Evolutionary conservation across 1,284 basidiomycete species (phyloP).

Genomic region (Pyrrhoderma lamaoense): DNA sequence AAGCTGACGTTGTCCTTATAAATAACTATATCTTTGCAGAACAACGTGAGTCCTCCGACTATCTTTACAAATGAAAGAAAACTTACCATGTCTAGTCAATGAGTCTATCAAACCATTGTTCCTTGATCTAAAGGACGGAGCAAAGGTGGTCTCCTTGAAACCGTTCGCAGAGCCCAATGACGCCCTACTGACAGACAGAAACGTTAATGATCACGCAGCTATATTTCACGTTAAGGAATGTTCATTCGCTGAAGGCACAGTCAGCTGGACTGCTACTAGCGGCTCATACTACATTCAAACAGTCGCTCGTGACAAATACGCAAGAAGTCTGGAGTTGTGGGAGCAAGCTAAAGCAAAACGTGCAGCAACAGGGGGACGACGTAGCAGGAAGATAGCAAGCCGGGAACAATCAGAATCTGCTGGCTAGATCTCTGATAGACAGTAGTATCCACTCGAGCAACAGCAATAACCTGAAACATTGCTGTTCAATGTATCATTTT

Average conservation of each 20-base stretch:
- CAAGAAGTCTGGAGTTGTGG: slow-evolving; percentile 45
- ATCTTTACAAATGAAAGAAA: slow-evolving; percentile 7
- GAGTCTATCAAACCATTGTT: slow-evolving; percentile 67
- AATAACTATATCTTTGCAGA: slow-evolving; percentile 76
- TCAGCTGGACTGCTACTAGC: slow-evolving; percentile 65
- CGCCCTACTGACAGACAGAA: slow-evolving; percentile 64
- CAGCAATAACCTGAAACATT: too few species aligned
- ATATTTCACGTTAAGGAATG: slow-evolving; percentile 67
- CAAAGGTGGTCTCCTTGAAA: slow-evolving; percentile 66
- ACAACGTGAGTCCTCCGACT: background rate
- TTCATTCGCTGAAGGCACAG: slow-evolving; percentile 59
- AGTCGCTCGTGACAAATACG: slow-evolving; percentile 64
- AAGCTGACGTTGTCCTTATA: slow-evolving; percentile 70
- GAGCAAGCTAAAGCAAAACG: slow-evolving; percentile 26
- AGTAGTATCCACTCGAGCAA: too few species aligned
- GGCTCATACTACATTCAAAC: slow-evolving; percentile 68
- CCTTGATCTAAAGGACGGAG: slow-evolving; percentile 73
- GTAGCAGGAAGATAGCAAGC: background rate
- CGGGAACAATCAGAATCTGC: background rate
- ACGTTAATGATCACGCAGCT: slow-evolving; percentile 66
- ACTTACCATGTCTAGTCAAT: slow-evolving; percentile 45
- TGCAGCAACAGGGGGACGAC: background rate
- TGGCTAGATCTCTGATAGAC: too few species aligned
- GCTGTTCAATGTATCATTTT: too few species aligned
- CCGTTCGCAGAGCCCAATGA: slow-evolving; percentile 54